Evolutionary conservation across 805 yeast genomes (phyloP).

Genomic region (Ogataea ganodermae): DNA sequence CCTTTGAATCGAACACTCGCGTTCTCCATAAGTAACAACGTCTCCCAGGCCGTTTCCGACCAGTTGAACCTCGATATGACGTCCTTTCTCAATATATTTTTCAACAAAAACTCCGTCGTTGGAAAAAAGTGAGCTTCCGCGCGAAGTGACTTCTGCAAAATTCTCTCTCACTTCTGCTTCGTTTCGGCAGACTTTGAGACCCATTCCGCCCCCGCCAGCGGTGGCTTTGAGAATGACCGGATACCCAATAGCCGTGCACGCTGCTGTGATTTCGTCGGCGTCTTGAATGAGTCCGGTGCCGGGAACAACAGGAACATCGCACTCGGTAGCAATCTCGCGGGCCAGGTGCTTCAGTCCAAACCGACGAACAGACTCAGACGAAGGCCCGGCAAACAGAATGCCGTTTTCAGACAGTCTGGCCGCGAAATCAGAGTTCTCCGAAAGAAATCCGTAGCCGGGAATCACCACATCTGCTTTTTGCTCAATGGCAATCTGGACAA

Average conservation of each 20-base stretch:
- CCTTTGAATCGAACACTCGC: slow-evolving; percentile 96
- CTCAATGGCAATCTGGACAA: slow-evolving; percentile 77
- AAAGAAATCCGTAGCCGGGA: slow-evolving; percentile 96
- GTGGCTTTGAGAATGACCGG: slow-evolving; percentile 97
- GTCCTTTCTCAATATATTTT: slow-evolving; percentile 88
- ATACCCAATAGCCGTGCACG: slow-evolving; percentile 73
- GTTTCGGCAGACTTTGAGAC: slow-evolving; percentile 87
- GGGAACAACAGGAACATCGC: slow-evolving; percentile 93
- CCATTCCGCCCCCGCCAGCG: slow-evolving; percentile 99
- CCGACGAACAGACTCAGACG: slow-evolving; percentile 87
- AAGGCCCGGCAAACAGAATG: slow-evolving; percentile 90
- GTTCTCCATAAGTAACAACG: slow-evolving; percentile 92
- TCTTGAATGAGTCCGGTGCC: slow-evolving; percentile 81
- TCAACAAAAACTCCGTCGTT: slow-evolving; percentile 95
- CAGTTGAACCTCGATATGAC: slow-evolving; percentile 96
- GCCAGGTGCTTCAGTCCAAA: slow-evolving; percentile 96
- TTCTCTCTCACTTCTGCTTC: slow-evolving; percentile 78
- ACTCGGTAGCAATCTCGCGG: slow-evolving; percentile 83
- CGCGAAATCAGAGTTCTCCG: slow-evolving; percentile 97
- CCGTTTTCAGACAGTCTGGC: slow-evolving; percentile 82
- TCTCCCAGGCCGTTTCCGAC: slow-evolving; percentile 93
- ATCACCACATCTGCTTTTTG: slow-evolving; percentile 89
- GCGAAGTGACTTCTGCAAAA: slow-evolving; percentile 87
- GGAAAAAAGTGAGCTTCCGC: slow-evolving; percentile 89
- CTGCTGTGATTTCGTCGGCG: slow-evolving; percentile 67